These are phyloP conservation scores for Boletus insuetus DNA, from an alignment of 768 basidiomycete species.

Conservation along the genomic window DNA sequence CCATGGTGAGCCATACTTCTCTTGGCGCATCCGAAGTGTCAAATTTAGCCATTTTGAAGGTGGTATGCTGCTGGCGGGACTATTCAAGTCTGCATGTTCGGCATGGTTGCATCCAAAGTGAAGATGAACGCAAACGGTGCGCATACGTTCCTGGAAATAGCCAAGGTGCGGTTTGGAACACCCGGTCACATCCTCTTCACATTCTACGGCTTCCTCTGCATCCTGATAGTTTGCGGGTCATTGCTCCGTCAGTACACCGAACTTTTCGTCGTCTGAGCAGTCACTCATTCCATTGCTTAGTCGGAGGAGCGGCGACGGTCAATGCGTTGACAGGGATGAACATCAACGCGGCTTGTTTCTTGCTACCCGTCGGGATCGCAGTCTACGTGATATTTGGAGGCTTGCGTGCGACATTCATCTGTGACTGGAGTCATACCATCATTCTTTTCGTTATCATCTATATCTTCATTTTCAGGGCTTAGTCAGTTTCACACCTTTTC, in stretches of 20 bases:
- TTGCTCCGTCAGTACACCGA: constrained; percentile 40
- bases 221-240: constrained; percentile 49
- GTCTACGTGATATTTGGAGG: constrained; percentile 43
- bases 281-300: constrained; percentile 13
- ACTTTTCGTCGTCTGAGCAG: background rate
- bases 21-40: too few relatives aligned
- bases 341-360: constrained; percentile 41
- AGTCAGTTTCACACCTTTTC: constrained; percentile 12
- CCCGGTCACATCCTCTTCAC: constrained; percentile 47
- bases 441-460: constrained; percentile 41
- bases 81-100: constrained; percentile 31
- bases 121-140: constrained; percentile 60
- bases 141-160: constrained; percentile 59
- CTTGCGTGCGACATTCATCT: constrained; percentile 44
- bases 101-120: constrained; percentile 32
- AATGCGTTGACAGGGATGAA: constrained; percentile 47
- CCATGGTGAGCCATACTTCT: too few relatives aligned
- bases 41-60: too few relatives aligned
- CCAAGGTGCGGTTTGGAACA: constrained; percentile 47
- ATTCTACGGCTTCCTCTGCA: constrained; percentile 51
- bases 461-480: constrained; percentile 29
- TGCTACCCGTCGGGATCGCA: constrained; percentile 44
- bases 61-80: constrained; percentile 40
- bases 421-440: constrained; percentile 45
- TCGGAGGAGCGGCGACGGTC: constrained; percentile 47